Evolutionary conservation across 1,139 yeast genomes (phyloP), one percentile per base, ranked within the genome.

Genomic region (Kurtzmaniella quercitrusa): DNA sequence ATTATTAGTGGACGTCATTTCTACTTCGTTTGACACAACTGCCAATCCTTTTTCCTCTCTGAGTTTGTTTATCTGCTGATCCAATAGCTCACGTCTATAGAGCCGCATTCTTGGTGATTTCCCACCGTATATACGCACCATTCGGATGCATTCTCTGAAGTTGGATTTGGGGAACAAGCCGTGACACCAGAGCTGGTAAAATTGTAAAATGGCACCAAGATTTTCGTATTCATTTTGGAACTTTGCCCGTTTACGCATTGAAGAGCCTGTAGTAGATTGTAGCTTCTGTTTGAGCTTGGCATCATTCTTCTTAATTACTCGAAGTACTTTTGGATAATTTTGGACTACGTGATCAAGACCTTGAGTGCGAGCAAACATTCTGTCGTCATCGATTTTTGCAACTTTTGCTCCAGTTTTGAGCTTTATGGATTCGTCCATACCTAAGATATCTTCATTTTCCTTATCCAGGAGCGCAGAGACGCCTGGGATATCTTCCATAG

Each of bases 181-280:
- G 59, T 88, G 95, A 21, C 91, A 89, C 96, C 96, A 88, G 26
- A 88, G 60, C 60, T 87, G 95, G 61, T 87, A 88, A 53, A 78
- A 80, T 47, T 77, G 80, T 21, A 87, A 63, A 2, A 88, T 66
- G 12, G 67, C 58, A 6, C 68, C 60, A 37, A 73, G 57, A 44
- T 71, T 74, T 7, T 68, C 63, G 35, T 63, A 66, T 45, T 76
- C 80, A 34, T 66, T 67, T 11, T 68, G 69, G 28, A 61, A 56
- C 44, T 62, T 68, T 17, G 53, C 53, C 42, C 59, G 58, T 22
- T 49, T 52, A 28, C 39, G 23, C 23, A 30, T 19, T 3, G 21
- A 2, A 12, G 35, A 15, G 26, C 21, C n/a, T 2, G 39, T 18
- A 12, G 21, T 17, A 16, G 40, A 35, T 21, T 2, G 47, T 23